Conservation (phyloP, 1,284 basidiomycete species). For the Farysia itapuensis region DNA sequence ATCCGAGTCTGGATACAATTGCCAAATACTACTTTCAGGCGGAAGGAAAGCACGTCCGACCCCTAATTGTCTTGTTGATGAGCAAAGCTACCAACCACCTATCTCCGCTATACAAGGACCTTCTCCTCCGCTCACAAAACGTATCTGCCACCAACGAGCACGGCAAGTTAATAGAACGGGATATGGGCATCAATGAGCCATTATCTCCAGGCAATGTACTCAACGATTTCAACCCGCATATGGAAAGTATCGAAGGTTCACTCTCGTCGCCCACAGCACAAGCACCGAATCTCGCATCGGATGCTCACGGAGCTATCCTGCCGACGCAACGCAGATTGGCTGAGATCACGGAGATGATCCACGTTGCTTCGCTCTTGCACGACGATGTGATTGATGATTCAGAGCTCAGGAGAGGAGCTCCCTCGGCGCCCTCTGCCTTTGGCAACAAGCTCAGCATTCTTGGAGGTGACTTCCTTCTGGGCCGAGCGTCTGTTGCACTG, state of each 20-base stretch:
- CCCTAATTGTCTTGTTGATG: conserved; percentile 86
- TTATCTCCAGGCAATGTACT: conserved; percentile 74
- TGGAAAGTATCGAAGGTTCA: conserved; percentile 31
- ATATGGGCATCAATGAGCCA: conserved; percentile 67
- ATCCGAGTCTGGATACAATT: conserved; percentile 81
- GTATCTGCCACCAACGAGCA: conserved; percentile 52
- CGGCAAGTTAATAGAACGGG: conserved; percentile 42
- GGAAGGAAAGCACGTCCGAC: conserved; percentile 78
- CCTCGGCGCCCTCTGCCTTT: conserved; percentile 82
- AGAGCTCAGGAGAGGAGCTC: conserved; percentile 74
- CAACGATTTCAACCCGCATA: conserved; percentile 76
- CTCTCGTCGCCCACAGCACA: not conserved
- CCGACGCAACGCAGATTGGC: conserved; percentile 90
- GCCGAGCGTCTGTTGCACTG: conserved; percentile 83
- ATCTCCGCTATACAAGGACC: conserved; percentile 63
- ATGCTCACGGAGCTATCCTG: conserved; percentile 61
- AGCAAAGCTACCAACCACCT: conserved; percentile 85
- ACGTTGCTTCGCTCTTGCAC: conserved; percentile 91
- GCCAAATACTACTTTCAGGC: conserved; percentile 88
- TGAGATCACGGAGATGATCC: conserved; percentile 97
- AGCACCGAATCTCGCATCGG: conserved; percentile 7
- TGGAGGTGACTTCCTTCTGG: conserved; percentile 92
- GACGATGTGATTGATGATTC: conserved; percentile 93
- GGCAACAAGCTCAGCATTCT: conserved; percentile 95
- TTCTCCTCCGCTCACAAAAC: conserved; percentile 59